Conservation (phyloP, 2,329 filamentous ascomycete species). For the Didymella pomorum region DNA sequence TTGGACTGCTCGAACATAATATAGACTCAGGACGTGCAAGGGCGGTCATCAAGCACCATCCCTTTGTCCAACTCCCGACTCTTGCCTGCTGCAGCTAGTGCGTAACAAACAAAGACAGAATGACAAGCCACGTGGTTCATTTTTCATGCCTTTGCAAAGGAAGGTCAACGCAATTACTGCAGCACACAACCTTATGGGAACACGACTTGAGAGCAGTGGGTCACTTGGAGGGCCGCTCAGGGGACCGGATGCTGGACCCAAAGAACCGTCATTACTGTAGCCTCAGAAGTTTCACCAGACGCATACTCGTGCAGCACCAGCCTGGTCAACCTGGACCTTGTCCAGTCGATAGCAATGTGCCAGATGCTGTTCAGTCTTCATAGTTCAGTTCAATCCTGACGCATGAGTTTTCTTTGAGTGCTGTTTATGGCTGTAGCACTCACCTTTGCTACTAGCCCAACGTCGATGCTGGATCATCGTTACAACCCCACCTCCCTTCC, state of each 20-base stretch:
- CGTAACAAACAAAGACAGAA: not conserved
- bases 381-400: not conserved
- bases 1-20: not conserved
- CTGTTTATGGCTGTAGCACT: not conserved
- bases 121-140: not conserved
- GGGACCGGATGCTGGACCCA: not conserved
- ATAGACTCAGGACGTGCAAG: not conserved
- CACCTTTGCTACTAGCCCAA: not conserved
- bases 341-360: not conserved
- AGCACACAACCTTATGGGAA: not conserved
- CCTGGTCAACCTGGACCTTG: not conserved
- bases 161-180: not conserved
- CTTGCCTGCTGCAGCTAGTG: not conserved
- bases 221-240: not conserved
- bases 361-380: not conserved
- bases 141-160: not conserved
- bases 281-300: not conserved
- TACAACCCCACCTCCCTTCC: too few species aligned
- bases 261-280: not conserved
- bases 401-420: not conserved
- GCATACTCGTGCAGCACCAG: not conserved
- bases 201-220: not conserved
- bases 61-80: not conserved
- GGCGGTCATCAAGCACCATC: not conserved
- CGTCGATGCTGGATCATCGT: not conserved